A percentile compares a stretch with the other conserved stretches of the same genome.
phyloP scores from a whole-genome alignment of 2,329 filamentous ascomycete species.

The Helotiales sp. region DNA sequence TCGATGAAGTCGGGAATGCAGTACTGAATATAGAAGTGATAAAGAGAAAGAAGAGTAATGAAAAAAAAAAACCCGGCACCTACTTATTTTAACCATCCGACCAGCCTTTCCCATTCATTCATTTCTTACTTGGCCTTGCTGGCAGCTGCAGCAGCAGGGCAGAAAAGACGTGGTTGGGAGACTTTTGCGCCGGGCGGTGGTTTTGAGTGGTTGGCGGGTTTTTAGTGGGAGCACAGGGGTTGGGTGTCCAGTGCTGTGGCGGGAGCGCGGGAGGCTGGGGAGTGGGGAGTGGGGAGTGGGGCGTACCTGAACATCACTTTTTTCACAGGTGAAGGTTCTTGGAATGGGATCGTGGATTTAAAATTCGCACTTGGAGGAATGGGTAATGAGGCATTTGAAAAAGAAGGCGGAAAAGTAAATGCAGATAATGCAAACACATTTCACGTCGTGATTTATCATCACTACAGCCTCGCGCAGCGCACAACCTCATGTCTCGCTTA shows the following conservation, averaged over 20 bases:
- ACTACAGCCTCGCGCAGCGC: not conserved
- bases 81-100: not conserved
- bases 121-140: not conserved
- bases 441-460: too few relatives aligned
- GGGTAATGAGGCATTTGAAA: not conserved
- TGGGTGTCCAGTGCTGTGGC: not conserved
- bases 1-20: not conserved
- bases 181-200: not conserved
- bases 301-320: conserved; percentile 8
- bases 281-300: not conserved
- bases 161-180: conserved; percentile 4
- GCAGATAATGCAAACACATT: too few relatives aligned
- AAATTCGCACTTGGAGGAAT: too few relatives aligned
- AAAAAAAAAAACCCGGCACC: not conserved
- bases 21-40: not conserved
- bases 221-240: not conserved
- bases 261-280: conserved; percentile 1
- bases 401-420: too few relatives aligned
- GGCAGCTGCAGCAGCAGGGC: not conserved
- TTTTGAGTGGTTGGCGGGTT: conserved; percentile 1
- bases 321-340: not conserved
- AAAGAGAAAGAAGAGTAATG: not conserved
- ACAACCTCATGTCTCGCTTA: conserved; percentile 4
- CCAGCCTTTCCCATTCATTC: conserved; percentile 1
- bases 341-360: too few relatives aligned